Evolutionary conservation across 75 land plant species (phyloP).

Genomic region (Pseudotsuga menziesii): DNA sequence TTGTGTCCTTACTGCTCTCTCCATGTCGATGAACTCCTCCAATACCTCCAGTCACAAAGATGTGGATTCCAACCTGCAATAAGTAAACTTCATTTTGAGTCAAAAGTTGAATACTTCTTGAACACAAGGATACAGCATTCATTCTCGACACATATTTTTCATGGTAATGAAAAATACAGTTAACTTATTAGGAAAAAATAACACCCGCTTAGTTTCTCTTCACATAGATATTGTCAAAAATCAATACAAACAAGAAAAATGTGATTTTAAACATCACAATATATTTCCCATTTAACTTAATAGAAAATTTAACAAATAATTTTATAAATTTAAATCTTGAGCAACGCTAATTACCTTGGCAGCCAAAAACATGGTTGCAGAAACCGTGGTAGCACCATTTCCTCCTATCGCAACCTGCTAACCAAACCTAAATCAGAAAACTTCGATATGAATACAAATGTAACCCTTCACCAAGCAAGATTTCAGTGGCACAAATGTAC

Average conservation of each 20-base stretch:
- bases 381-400: slow-evolving; percentile 98
- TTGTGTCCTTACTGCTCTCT: slow-evolving; percentile 60
- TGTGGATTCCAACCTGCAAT: slow-evolving; percentile 74
- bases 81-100: too few species aligned
- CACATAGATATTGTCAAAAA: not conserved
- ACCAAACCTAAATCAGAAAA: not conserved
- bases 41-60: slow-evolving; percentile 97
- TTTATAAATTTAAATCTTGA: not conserved
- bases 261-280: not conserved
- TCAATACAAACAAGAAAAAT: not conserved
- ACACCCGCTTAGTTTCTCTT: not conserved
- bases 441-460: not conserved
- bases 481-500: not conserved
- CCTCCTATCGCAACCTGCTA: slow-evolving; percentile 70
- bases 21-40: slow-evolving; percentile 98
- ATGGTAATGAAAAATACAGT: not conserved
- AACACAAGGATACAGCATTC: not conserved
- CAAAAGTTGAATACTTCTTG: not conserved
- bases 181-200: not conserved
- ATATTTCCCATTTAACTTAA: not conserved
- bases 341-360: slow-evolving; percentile 50
- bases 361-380: slow-evolving; percentile 98
- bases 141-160: not conserved
- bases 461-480: not conserved
- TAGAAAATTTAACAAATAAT: not conserved